These are phyloP conservation scores for Ilex paraguariensis DNA, from an alignment of 305 asterid species.

Conservation along the genomic window DNA sequence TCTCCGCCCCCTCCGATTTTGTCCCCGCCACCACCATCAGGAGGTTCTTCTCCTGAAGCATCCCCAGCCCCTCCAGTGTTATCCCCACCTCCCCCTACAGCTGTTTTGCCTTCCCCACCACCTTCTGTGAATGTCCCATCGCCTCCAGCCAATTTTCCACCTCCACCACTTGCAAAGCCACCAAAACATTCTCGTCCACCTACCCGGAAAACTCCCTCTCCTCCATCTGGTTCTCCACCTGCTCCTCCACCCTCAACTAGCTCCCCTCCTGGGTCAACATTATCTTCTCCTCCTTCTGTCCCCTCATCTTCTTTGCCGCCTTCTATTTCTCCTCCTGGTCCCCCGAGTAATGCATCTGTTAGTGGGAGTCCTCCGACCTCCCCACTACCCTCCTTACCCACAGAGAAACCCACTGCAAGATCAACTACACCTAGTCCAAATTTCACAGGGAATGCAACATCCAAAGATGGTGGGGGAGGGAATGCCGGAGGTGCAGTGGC, in stretches of 20 bases:
- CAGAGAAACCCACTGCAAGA: constrained; percentile 61
- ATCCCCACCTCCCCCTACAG: constrained; percentile 41
- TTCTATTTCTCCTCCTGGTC: constrained; percentile 35
- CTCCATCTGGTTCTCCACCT: constrained; percentile 7
- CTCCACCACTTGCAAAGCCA: constrained; percentile 32
- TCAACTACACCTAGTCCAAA: constrained; percentile 38
- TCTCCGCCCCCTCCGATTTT: constrained; percentile 26
- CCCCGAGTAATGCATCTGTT: constrained; percentile 23
- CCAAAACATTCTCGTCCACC: constrained; percentile 42
- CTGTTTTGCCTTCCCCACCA: constrained; percentile 38
- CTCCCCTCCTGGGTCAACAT: constrained; percentile 24
- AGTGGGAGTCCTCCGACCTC: constrained; percentile 25
- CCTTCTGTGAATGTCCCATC: constrained; percentile 31
- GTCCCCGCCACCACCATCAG: constrained; percentile 39
- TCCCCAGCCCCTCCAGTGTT: constrained; percentile 38
- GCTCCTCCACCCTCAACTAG: constrained; percentile 21
- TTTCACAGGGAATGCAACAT: constrained; percentile 29
- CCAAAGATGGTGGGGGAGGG: constrained; percentile 33
- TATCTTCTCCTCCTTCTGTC: constrained; percentile 26
- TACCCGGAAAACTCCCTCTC: constrained; percentile 30
- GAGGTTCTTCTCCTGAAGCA: constrained; percentile 30
- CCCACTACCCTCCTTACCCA: constrained; percentile 29
- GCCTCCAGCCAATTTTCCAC: constrained; percentile 42
- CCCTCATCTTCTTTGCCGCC: constrained; percentile 30
- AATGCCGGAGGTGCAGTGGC: constrained; percentile 46